A percentile compares a stretch with the other conserved stretches of the same genome.
Conservation (phyloP, 2,329 filamentous ascomycete species). For the Myriosclerotinia curreyana region DNA sequence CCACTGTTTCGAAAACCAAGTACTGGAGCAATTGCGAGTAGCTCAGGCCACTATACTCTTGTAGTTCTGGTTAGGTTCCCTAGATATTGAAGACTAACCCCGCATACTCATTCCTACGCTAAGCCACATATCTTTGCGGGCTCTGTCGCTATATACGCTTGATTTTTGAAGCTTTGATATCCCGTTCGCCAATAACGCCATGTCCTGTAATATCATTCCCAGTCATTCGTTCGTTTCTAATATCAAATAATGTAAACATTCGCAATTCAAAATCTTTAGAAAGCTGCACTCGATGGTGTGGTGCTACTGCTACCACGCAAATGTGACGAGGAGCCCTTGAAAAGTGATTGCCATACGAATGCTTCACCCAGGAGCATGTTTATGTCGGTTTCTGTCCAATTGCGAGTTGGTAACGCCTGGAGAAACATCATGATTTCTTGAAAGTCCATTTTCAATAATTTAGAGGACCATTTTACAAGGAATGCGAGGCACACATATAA, state of each 20-base stretch:
- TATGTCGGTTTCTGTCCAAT: slow-evolving; percentile 98
- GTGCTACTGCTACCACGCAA: slow-evolving; percentile 53
- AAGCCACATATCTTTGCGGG: neutral
- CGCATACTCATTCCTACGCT: neutral
- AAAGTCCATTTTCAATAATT: slow-evolving; percentile 95
- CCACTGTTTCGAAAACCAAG: neutral
- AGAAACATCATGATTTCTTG: slow-evolving; percentile 99
- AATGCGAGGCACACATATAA: slow-evolving; percentile 98
- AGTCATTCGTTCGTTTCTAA: neutral
- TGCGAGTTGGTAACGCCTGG: slow-evolving; percentile 85
- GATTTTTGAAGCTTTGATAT: neutral
- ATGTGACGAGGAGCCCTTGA: slow-evolving; percentile 91
- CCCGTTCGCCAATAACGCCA: slow-evolving; percentile 12
- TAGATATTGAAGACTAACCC: neutral
- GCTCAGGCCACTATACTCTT: neutral
- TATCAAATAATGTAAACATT: neutral
- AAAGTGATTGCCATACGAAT: slow-evolving; percentile 97
- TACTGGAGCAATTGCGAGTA: neutral
- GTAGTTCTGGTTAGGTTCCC: neutral
- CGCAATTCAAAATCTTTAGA: neutral
- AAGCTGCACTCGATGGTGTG: slow-evolving; percentile 32
- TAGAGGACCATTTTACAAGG: slow-evolving; percentile 95
- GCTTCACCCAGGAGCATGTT: slow-evolving; percentile 93
- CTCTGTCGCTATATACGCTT: neutral
- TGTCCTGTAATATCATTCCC: slow-evolving; percentile 2